Percentiles rank a stretch among this genome's conserved stretches.
phyloP scores from a whole-genome alignment of 768 basidiomycete species.

The Rhodotorula diobovata region DNA sequence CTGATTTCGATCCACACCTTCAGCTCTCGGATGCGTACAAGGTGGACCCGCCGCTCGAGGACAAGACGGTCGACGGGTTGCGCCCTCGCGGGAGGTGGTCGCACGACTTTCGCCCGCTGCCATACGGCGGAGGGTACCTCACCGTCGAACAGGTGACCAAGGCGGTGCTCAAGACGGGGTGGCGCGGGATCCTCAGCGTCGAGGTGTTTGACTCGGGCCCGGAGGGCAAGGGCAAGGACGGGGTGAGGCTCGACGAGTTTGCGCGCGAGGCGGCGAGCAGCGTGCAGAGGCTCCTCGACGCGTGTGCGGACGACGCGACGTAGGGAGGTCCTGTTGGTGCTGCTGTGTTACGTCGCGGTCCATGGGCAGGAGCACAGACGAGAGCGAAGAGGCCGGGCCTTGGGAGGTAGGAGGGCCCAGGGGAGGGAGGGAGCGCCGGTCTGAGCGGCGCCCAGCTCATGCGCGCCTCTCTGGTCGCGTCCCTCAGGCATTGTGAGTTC shows the following conservation, averaged over 20 bases:
- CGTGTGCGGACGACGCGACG: background rate
- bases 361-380: no score
- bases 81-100: conserved; percentile 35
- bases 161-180: conserved; percentile 40
- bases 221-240: conserved; percentile 24
- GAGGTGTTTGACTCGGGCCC: conserved; percentile 38
- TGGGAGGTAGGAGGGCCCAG: no score
- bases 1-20: no score
- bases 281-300: conserved; percentile 9
- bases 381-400: no score
- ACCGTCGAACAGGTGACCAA: conserved; percentile 31
- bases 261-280: conserved; percentile 13
- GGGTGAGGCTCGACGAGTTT: conserved; percentile 5
- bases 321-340: no score
- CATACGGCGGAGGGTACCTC: conserved; percentile 35
- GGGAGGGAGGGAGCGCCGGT: no score
- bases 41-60: conserved; percentile 32
- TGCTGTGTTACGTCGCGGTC: no score
- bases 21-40: conserved; percentile 41
- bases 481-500: no score
- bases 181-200: conserved; percentile 36
- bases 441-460: no score
- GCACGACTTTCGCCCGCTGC: conserved; percentile 37
- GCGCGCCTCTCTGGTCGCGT: no score
- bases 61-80: conserved; percentile 23